phyloP scores from a whole-genome alignment of 345 rosid genomes.

The Acer saccharum region DNA sequence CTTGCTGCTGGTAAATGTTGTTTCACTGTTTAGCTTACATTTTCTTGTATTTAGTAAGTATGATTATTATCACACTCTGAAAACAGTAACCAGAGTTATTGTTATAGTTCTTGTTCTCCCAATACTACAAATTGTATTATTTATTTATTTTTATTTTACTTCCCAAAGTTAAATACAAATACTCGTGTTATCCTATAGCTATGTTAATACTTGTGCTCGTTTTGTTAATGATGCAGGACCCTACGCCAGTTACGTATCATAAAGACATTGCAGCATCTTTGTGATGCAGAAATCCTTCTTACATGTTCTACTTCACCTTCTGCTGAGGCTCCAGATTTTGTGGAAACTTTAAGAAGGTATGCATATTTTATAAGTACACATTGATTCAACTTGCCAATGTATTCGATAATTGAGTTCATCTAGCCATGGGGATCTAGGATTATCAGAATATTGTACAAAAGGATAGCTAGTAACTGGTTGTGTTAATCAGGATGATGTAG shows the following conservation, averaged over 20 bases:
- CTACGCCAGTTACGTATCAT: slow-evolving; percentile 25
- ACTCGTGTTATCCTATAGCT: background rate
- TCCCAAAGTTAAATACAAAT: background rate
- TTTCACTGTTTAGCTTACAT: background rate
- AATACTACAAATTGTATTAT: too few relatives aligned
- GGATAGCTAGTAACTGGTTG: background rate
- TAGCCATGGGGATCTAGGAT: background rate
- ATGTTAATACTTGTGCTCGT: background rate
- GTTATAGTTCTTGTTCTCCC: background rate
- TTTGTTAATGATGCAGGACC: slow-evolving; percentile 51
- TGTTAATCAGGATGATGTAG: background rate
- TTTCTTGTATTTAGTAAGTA: background rate
- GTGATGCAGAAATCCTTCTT: slow-evolving; percentile 64
- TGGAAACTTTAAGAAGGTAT: slow-evolving; percentile 62
- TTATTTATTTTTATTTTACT: background rate
- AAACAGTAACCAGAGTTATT: background rate
- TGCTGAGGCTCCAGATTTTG: slow-evolving; percentile 88
- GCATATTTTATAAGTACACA: background rate
- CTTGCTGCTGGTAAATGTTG: slow-evolving; percentile 66
- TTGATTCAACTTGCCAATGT: background rate
- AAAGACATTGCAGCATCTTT: slow-evolving; percentile 36
- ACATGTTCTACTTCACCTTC: slow-evolving; percentile 76
- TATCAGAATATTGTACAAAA: background rate
- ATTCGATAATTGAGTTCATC: background rate
- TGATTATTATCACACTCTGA: background rate